A percentile compares a stretch with the other conserved stretches of the same genome.
These are phyloP conservation scores for Ophiognomonia clavigignenti-juglandacearum DNA, from an alignment of 2,329 filamentous ascomycete genomes.

Conservation along the genomic window DNA sequence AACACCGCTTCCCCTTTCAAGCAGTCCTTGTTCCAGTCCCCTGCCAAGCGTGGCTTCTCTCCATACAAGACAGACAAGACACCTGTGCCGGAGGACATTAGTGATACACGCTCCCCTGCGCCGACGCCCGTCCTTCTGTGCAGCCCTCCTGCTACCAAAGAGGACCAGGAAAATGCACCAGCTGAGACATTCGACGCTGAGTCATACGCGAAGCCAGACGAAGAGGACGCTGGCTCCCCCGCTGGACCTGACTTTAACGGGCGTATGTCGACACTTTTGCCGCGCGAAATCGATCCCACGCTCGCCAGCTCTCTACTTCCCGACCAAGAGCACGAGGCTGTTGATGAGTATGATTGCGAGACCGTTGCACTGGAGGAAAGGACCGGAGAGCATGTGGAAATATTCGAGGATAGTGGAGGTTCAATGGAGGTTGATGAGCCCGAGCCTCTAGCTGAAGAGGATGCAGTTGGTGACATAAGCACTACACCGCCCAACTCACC, in stretches of 20 bases:
- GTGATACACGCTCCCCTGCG: slow-evolving; percentile 16
- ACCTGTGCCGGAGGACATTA: slow-evolving; percentile 25
- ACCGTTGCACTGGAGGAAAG: slow-evolving; percentile 18
- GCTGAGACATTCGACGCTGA: neutral
- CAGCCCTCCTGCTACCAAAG: slow-evolving; percentile 2
- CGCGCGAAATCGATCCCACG: slow-evolving; percentile 25
- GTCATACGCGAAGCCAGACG: neutral
- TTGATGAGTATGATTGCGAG: slow-evolving; percentile 16
- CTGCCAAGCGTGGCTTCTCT: slow-evolving; percentile 27
- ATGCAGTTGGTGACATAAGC: slow-evolving; percentile 14
- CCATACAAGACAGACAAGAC: slow-evolving; percentile 31
- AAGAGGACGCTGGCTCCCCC: slow-evolving; percentile 1
- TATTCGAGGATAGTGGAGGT: slow-evolving; percentile 10
- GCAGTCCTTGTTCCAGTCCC: slow-evolving; percentile 44
- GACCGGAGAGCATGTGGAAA: slow-evolving; percentile 3
- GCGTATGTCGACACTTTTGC: slow-evolving; percentile 20
- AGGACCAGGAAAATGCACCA: neutral
- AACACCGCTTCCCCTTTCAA: slow-evolving; percentile 37
- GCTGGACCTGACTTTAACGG: slow-evolving; percentile 1
- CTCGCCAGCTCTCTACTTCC: slow-evolving; percentile 13
- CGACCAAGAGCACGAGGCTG: slow-evolving; percentile 1
- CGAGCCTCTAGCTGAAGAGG: slow-evolving; percentile 20
- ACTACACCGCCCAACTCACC: slow-evolving; percentile 26
- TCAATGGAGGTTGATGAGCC: slow-evolving; percentile 25
- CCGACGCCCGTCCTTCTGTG: slow-evolving; percentile 8